Evolutionary conservation across 164 flowering plant genomes (phyloP), one percentile per base, ranked within the genome.

Genomic region (Magnolia changhungtana): DNA sequence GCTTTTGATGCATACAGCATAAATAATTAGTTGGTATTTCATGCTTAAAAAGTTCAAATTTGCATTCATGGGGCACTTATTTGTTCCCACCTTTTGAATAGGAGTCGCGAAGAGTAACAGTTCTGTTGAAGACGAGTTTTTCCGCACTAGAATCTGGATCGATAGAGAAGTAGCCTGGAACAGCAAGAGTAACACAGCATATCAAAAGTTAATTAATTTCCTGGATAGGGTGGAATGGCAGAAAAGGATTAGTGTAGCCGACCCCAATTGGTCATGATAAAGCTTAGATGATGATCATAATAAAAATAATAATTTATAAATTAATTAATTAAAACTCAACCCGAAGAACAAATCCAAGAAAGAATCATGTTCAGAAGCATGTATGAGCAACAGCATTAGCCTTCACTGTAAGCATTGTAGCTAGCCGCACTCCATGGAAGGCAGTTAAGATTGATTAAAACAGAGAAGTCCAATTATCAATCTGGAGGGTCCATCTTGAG

Each of bases 101-200:
- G 70, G 91, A 88, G 72, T 95, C 98, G 27, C 90, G 80, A 21
- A 95, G 84, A 0, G 93, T 95, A 49, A 93, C 98, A 6, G 95
- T 95, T 72, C 98, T 84, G 77, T 95, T 91, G 83, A 93, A 95
- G 20, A 93, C 90, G 3, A 95, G 89, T 78, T 87, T 95, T 6
- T 88, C 98, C 14, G 87, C 65, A 0, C 88, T 87, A 18, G 97
- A 90, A 82, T 93, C 98, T 78, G 86, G 81, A 75, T 95, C 98
- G 19, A 89, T 94, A n/a, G 76, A 81, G 70, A 95, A 93, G 81
- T 92, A 95, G 7, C 98, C 98, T 92, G 90, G 58, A 75, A 58
- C n/a, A 75, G 51, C n/a, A 55, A 75, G 13, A 72, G 10, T 5
- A 59, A 72, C 20, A n/a, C 49, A 29, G 23, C n/a, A 21, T 3